Conservation (phyloP, 2,329 filamentous ascomycete species). For the Aureobasidium uvarum region DNA sequence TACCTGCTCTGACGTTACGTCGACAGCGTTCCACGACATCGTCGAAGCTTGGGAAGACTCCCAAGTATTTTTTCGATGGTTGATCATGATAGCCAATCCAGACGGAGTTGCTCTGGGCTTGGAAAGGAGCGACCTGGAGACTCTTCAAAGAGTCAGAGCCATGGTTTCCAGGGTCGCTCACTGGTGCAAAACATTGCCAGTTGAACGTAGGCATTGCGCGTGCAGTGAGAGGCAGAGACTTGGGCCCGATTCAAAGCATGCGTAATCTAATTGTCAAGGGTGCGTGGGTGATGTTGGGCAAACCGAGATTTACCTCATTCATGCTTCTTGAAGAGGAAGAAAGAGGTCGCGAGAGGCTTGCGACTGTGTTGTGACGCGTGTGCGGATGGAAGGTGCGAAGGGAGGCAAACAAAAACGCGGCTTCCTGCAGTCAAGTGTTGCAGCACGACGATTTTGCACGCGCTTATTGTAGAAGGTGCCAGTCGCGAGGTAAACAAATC, state of each 20-base stretch:
- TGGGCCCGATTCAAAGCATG: background rate
- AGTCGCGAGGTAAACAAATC: background rate
- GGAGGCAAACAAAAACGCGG: background rate
- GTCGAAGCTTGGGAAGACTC: background rate
- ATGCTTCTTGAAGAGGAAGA: background rate
- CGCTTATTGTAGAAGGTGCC: background rate
- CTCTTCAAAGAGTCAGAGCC: background rate
- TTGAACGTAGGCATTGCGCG: background rate
- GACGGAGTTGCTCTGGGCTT: background rate
- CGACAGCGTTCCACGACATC: background rate
- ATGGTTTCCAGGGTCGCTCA: slow-evolving; percentile 3
- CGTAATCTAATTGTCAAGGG: background rate
- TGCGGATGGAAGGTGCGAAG: background rate
- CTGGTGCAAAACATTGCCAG: background rate
- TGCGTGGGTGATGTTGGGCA: background rate
- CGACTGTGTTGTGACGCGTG: background rate
- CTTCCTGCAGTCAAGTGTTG: background rate
- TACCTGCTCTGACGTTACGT: background rate
- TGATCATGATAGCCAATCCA: background rate
- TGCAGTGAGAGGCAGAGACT: background rate
- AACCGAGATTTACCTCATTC: background rate
- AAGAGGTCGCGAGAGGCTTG: too few relatives aligned
- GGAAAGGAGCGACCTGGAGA: background rate
- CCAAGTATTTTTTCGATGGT: background rate
- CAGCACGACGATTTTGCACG: background rate